A percentile compares a stretch with the other conserved stretches of the same genome.
phyloP scores from a whole-genome alignment of 805 yeast species.

The Kodamaea neixiangensis region DNA sequence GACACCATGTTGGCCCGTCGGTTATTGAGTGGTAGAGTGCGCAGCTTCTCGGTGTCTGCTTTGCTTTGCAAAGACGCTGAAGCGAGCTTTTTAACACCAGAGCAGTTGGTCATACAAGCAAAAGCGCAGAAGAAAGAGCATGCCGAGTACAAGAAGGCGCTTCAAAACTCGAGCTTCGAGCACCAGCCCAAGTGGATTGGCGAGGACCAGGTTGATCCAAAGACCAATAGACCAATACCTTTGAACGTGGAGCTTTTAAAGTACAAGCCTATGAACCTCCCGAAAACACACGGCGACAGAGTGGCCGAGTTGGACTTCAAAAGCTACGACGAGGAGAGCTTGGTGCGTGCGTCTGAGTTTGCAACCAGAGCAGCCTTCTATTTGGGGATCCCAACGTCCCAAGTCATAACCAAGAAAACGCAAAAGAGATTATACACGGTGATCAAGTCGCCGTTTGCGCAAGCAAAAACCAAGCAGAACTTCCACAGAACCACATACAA shows the following conservation, averaged over 20 bases:
- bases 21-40: conserved; percentile 3
- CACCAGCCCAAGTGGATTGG: conserved; percentile 35
- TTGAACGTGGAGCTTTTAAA: conserved; percentile 79
- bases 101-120: conserved; percentile 32
- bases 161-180: conserved; percentile 27
- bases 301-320: conserved; percentile 78
- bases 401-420: conserved; percentile 66
- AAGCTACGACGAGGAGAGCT: conserved; percentile 67
- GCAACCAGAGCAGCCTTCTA: conserved; percentile 88
- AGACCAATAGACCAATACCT: conserved; percentile 64
- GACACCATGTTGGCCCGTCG: conserved; percentile 10
- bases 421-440: conserved; percentile 91
- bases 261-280: conserved; percentile 74
- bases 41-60: conserved; percentile 6
- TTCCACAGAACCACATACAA: conserved; percentile 85
- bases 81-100: conserved; percentile 31
- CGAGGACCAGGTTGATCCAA: conserved; percentile 21
- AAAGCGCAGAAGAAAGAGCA: conserved; percentile 19
- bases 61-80: neutral
- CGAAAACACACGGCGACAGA: conserved; percentile 66
- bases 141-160: conserved; percentile 30
- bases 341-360: conserved; percentile 81
- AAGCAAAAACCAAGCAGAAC: conserved; percentile 92
- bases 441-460: conserved; percentile 88
- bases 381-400: conserved; percentile 82